Percentiles rank a stretch among this genome's conserved stretches.
phyloP scores from a whole-genome alignment of 2,329 filamentous ascomycete genomes.

The Diaporthe sp. region DNA sequence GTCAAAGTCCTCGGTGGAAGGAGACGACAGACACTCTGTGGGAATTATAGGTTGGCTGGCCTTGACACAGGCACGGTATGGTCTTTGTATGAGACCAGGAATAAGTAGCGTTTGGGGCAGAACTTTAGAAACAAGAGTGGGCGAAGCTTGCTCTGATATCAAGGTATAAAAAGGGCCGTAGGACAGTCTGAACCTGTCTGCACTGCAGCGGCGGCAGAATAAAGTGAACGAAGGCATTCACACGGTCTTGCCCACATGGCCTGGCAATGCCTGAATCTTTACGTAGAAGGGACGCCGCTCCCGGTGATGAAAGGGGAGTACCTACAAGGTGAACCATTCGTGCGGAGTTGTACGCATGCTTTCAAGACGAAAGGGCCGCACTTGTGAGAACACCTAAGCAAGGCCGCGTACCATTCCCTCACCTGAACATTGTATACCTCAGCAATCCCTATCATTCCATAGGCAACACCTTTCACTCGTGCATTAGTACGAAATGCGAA shows the following conservation, averaged over 20 bases:
- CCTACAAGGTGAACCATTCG: neutral
- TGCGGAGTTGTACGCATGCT: too few species aligned
- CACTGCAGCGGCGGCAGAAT: too few species aligned
- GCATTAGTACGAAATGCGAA: neutral
- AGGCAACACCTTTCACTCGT: neutral
- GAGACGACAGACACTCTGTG: neutral
- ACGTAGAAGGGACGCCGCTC: too few species aligned
- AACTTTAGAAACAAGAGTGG: neutral
- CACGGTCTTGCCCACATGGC: too few species aligned
- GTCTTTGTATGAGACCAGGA: too few species aligned
- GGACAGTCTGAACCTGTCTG: too few species aligned
- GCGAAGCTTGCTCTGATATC: too few species aligned
- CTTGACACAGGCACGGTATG: neutral
- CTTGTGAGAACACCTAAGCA: neutral
- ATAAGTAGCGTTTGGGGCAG: too few species aligned
- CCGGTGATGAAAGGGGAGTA: neutral
- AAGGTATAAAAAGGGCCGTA: too few species aligned
- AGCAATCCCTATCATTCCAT: neutral
- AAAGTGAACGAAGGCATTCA: too few species aligned
- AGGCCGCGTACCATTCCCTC: neutral
- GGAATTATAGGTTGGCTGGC: neutral
- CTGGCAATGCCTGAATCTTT: neutral
- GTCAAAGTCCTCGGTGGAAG: neutral
- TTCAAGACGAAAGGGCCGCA: neutral
- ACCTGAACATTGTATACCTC: neutral